Conservation (phyloP, 805 yeast genomes). For the Suhomyces sp. region DNA sequence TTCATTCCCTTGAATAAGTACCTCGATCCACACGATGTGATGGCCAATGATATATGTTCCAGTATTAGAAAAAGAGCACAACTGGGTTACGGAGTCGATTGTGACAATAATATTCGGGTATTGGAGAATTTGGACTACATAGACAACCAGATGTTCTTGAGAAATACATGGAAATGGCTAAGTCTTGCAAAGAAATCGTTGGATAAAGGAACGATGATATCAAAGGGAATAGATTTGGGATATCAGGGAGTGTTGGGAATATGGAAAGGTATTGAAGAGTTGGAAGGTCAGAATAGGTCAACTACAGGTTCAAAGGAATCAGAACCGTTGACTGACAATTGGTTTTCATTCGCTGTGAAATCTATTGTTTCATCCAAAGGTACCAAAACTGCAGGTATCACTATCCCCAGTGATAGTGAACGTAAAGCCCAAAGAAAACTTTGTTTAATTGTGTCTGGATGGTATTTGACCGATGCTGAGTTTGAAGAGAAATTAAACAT, state of each 20-base stretch:
- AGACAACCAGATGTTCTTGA: slow-evolving; percentile 51
- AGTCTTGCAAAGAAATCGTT: slow-evolving; percentile 66
- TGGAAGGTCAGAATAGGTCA: slow-evolving; percentile 45
- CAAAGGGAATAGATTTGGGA: slow-evolving; percentile 74
- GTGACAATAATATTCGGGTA: slow-evolving; percentile 60
- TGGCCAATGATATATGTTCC: slow-evolving; percentile 72
- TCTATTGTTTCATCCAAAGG: slow-evolving; percentile 51
- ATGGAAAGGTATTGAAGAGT: slow-evolving; percentile 72
- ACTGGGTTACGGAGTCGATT: slow-evolving; percentile 69
- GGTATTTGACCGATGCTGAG: slow-evolving; percentile 79
- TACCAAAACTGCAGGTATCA: slow-evolving; percentile 45
- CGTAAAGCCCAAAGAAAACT: slow-evolving; percentile 68
- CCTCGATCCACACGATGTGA: slow-evolving; percentile 40
- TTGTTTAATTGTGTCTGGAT: slow-evolving; percentile 83
- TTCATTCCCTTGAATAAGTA: slow-evolving; percentile 29
- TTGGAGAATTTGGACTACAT: slow-evolving; percentile 51
- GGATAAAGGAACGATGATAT: slow-evolving; percentile 63
- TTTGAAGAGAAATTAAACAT: slow-evolving; percentile 64
- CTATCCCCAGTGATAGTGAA: slow-evolving; percentile 45
- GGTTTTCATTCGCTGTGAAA: slow-evolving; percentile 52
- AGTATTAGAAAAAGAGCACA: slow-evolving; percentile 70
- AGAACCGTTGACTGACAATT: slow-evolving; percentile 30
- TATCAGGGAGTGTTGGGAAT: slow-evolving; percentile 86
- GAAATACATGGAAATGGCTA: slow-evolving; percentile 92
- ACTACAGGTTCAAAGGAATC: slow-evolving; percentile 26